Evolutionary conservation across 2,329 filamentous ascomycete genomes (phyloP).

Genomic region (Fusarium anguioides): DNA sequence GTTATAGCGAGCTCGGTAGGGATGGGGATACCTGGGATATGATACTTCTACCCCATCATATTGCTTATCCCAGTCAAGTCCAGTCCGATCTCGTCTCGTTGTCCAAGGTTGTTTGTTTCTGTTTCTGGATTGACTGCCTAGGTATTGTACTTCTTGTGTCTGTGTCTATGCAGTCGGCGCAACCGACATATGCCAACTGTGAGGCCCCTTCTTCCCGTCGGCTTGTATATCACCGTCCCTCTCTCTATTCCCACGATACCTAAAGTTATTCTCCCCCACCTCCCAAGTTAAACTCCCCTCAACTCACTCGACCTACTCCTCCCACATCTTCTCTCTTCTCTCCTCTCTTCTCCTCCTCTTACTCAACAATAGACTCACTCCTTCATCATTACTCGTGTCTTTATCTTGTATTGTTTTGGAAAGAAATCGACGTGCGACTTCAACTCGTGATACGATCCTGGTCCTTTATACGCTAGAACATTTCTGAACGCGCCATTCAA

Average conservation of each 20-base stretch:
- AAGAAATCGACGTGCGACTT: constrained; percentile 33
- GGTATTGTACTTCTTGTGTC: constrained; percentile 9
- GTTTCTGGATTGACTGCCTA: constrained; percentile 19
- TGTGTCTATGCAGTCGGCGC: constrained; percentile 28
- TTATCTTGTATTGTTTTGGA: constrained; percentile 13
- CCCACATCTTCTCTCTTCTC: constrained; percentile 25
- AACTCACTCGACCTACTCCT: constrained; percentile 22
- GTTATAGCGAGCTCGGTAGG: constrained; percentile 22
- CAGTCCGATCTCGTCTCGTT: constrained; percentile 32
- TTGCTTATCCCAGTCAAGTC: constrained; percentile 36
- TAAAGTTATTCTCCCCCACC: constrained; percentile 30
- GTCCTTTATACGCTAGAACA: constrained; percentile 23
- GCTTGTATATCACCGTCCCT: no score
- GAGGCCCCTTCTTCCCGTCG: constrained; percentile 35
- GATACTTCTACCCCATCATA: constrained; percentile 41
- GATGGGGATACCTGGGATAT: constrained; percentile 26
- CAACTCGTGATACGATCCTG: constrained; percentile 35
- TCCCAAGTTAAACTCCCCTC: constrained; percentile 19
- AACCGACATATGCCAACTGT: constrained; percentile 38
- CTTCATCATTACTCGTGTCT: constrained; percentile 21
- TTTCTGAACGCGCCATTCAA: constrained; percentile 28
- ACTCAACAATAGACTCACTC: constrained; percentile 17
- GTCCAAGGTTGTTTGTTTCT: constrained; percentile 23
- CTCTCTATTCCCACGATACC: constrained; percentile 19
- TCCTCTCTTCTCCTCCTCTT: constrained; percentile 23